Evolutionary conservation across 805 yeast genomes (phyloP), one percentile per base, ranked within the genome.

Genomic region (Candida golubevii): DNA sequence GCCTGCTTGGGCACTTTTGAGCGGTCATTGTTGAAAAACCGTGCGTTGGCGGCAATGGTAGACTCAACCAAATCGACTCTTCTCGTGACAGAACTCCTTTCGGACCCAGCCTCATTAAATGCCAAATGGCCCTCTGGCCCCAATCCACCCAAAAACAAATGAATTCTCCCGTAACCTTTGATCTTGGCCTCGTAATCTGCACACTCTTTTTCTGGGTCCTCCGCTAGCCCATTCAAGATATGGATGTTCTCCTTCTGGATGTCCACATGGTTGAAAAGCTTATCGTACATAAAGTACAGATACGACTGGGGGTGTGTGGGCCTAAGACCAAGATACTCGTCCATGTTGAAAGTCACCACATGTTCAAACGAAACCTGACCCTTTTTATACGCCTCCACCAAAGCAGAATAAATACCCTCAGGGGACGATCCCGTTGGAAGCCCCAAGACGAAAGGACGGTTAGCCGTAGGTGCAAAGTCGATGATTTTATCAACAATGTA

Each of bases 121-220:
- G 83, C 83, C 52, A 79, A 65, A 57, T 79, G 83, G 28, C 83
- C 83, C 54, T 79, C 79, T 12, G 80, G 78, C 1, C 84, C 83
- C 54, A 79, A 63, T 1, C 83, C 84, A 6, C 83, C 83, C 53
- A 79, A 55, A 51, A 78, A 79, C 42, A 79, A 61, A 53, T 79
- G 68, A 47, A 79, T 76, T 34, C 75, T 66, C 12, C 82, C 83
- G 48, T 64, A 71, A 30, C 55, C 50, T 48, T 65, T 66, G 56
- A 79, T 78, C 50, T 72, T 68, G 27, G 57, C 64, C 58, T 78
- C 83, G 58, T 79, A 79, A 1, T 54, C 50, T 5, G 54, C 51
- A 53, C 83, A 79, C 59, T 78, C 83, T 13, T 42, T 53, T 37
- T 69, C 74, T 33, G 65, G 55, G 50, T 78, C 73, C 5, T 55